Percentiles rank a stretch among this genome's conserved stretches.
Conservation (phyloP, 257 asterid species). For the Lycium ferocissimum region DNA sequence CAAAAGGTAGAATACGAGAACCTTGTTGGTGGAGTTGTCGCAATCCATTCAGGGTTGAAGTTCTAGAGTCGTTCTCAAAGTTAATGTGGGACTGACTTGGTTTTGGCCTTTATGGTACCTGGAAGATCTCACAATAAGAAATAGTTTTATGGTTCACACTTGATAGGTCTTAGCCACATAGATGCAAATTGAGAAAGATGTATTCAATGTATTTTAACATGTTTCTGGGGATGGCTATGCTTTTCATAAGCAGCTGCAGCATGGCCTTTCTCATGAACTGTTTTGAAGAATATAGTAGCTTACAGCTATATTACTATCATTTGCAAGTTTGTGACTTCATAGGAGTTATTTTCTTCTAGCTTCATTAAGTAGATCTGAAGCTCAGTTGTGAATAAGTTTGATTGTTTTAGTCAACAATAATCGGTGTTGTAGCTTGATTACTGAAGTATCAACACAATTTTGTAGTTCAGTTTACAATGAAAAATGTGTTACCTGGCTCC, state of each 20-base stretch:
- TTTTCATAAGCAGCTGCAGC: neutral
- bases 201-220: neutral
- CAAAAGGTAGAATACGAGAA: constrained; percentile 94
- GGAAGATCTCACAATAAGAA: neutral
- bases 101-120: neutral
- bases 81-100: neutral
- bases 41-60: constrained; percentile 89
- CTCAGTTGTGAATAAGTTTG: constrained; percentile 12
- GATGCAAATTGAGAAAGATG: neutral
- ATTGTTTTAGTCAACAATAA: neutral
- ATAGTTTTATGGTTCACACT: neutral
- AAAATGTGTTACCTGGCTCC: too few relatives aligned
- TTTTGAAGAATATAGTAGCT: neutral
- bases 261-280: constrained; percentile 11
- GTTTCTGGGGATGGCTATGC: neutral
- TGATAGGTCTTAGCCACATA: constrained; percentile 5
- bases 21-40: constrained; percentile 94
- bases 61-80: constrained; percentile 43
- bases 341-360: constrained; percentile 3
- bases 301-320: neutral
- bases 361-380: neutral
- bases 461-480: neutral
- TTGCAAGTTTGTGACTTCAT: constrained; percentile 17
- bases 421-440: neutral
- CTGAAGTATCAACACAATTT: neutral